phyloP scores from a whole-genome alignment of 352 stramenopile species.

The Blastocystis sp. region DNA sequence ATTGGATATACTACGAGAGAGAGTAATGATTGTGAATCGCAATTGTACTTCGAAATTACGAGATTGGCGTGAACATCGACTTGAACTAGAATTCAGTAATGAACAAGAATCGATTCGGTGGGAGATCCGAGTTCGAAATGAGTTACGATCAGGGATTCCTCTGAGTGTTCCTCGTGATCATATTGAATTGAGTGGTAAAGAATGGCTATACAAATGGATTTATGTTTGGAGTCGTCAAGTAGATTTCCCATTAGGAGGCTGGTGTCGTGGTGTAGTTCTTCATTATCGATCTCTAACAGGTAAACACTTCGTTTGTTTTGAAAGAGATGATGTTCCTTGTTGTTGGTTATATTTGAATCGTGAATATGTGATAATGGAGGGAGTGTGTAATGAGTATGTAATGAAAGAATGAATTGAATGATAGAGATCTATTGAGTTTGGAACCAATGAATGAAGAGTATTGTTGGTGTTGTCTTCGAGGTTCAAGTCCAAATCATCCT shows the following conservation, averaged over 20 bases:
- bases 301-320: slow-evolving; percentile 34
- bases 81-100: not conserved
- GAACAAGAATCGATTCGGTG: not conserved
- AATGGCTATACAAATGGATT: slow-evolving; percentile 44
- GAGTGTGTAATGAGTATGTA: slow-evolving; percentile 12
- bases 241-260: slow-evolving; percentile 15
- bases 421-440: not conserved
- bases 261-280: slow-evolving; percentile 22
- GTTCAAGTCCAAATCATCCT: not conserved
- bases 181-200: not conserved
- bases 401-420: not conserved
- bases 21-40: not conserved
- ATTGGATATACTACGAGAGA: not conserved
- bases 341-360: slow-evolving; percentile 25
- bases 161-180: not conserved
- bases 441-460: not conserved
- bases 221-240: slow-evolving; percentile 10
- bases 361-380: not conserved
- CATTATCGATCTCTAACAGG: slow-evolving; percentile 19
- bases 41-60: not conserved
- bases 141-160: not conserved
- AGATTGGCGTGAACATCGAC: slow-evolving; percentile 12
- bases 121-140: not conserved
- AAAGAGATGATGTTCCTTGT: not conserved
- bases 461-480: slow-evolving; percentile 36